These are phyloP conservation scores for Bertia moriformis DNA, from an alignment of 2,329 filamentous ascomycete genomes.

Conservation along the genomic window DNA sequence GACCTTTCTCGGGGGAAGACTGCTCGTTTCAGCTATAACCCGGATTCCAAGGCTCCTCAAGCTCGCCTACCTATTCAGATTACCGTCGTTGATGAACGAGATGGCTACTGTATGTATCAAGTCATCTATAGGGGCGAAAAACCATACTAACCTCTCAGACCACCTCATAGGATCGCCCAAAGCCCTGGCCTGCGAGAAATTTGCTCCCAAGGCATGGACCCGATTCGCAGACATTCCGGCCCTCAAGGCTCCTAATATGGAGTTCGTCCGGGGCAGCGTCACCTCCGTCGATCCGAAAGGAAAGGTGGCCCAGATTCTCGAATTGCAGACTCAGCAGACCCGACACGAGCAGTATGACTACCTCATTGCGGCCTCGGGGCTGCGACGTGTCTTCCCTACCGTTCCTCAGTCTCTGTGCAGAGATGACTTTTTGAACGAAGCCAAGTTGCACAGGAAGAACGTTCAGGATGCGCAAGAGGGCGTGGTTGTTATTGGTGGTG, in stretches of 20 bases:
- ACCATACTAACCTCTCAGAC: conserved; percentile 26
- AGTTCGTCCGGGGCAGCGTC: conserved; percentile 52
- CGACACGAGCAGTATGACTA: conserved; percentile 52
- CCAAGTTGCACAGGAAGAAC: conserved; percentile 39
- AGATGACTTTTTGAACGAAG: conserved; percentile 49
- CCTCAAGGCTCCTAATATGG: conserved; percentile 46
- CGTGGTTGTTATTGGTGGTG: conserved; percentile 62
- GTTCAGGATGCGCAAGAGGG: conserved; percentile 36
- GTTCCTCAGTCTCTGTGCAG: conserved; percentile 52
- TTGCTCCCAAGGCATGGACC: conserved; percentile 56
- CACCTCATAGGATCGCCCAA: conserved; percentile 66
- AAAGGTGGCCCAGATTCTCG: conserved; percentile 43
- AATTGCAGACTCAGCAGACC: conserved; percentile 25
- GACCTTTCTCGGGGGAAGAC: conserved; percentile 44
- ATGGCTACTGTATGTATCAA: conserved; percentile 58
- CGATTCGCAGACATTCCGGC: conserved; percentile 53
- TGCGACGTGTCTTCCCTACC: conserved; percentile 57
- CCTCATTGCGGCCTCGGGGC: conserved; percentile 57
- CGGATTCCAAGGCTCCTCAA: conserved; percentile 22
- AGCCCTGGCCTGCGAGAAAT: conserved; percentile 48
- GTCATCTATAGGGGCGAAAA: conserved; percentile 3
- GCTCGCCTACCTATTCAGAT: conserved; percentile 46
- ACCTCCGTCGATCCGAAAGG: conserved; percentile 39
- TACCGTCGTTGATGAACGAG: conserved; percentile 64
- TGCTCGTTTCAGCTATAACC: conserved; percentile 24